Base-by-base conservation (phyloP, 768 basidiomycete genomes). In the Leccinum olivaceopallidum region DNA sequence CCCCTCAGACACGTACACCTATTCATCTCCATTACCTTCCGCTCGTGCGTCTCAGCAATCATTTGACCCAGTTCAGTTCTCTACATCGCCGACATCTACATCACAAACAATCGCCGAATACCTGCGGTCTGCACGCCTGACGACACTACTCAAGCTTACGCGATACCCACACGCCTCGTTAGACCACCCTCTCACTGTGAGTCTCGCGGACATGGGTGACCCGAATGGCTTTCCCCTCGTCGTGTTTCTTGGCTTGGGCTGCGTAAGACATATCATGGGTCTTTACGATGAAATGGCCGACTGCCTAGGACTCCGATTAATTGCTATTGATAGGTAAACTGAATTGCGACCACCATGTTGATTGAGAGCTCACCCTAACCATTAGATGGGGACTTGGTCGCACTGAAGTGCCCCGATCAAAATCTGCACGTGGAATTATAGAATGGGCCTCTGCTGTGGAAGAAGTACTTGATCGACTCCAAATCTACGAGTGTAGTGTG, bases 211-310 rank as follows among this genome's bases (percentile, higher is more conserved):
- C 70, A 82, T 98, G 62, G 96, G 97, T 3, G 84, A 83, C 63
- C 82, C 89, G 4, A 84, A 82, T n/a, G 96, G 96, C 1, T 84
- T 86, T 67, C 96, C 96, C 0, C 84, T 98, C 9, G 77, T 99
- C 24, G 84, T 98, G 24, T 99, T 96, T 73, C 84, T 99, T 62
- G 96, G 96, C 2, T 72, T 98, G 52, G 96, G 95, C 16, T 94
- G 93, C 69, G 96, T 98, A 4, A 84, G 96, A 44, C 95, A 98
- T 73, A 83, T 98, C 60, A 90, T 97, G 82, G 95, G 92, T 14
- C 76, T 98, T 53, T 98, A 95, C 71, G 96, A 98, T 72, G 96
- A 99, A 71, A 90, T 98, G 86, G 96, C 96, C 5, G 86, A 88
- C 61, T 90, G 88, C 59, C 76, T 96, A 60, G 89, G 89, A 6